Evolutionary conservation across 352 stramenopile species (phyloP), one percentile per base, ranked within the genome.

Genomic region (Aphanomyces euteiches): DNA sequence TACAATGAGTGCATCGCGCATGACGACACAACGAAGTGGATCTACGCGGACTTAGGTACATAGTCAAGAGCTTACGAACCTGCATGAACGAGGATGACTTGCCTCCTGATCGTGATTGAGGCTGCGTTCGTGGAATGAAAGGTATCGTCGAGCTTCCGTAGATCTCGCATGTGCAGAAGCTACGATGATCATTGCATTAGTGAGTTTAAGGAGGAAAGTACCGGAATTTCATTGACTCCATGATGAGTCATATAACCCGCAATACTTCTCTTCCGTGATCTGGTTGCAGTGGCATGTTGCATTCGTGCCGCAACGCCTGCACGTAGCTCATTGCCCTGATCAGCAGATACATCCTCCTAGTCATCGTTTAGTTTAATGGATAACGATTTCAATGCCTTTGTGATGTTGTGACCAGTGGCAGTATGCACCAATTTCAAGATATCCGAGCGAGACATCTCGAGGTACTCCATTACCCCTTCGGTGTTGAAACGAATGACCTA

Each of bases 51-150:
- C 3, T 13, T 38, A 58, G 43, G 56, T 8, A 2, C 34, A 15
- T 45, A 12, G 39, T 58, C 7, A 57, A 53, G 43, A 43, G 4
- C 28, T 39, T 53, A 39, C 19, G 39, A 7, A 64, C 66, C 60
- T 41, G 76, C 74, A 43, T 83, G 83, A 60, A 85, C 77, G 7
- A 79, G 77, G 72, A 76, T 82, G 37, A 69, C 79, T 72, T 81
- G 80, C 58, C 80, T 79, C 38, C 77, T 74, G 12, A 84, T 68
- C 19, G 79, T 59, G 36, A 85, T 77, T 3, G 69, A 78, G 3
- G 78, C 72, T 17, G 80, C 75, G 59, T 80, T 79, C 12, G 73
- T 71, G 2, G 56, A 72, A 41, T 74, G 63, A 15, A 84, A 82
- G 5, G 72, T 71, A 34, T 77, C 64, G 58, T 83, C 77, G 34